Percentiles rank a stretch among this genome's conserved stretches.
These are phyloP conservation scores for Termitomyces heimii DNA, from an alignment of 768 basidiomycete species.

Conservation along the genomic window DNA sequence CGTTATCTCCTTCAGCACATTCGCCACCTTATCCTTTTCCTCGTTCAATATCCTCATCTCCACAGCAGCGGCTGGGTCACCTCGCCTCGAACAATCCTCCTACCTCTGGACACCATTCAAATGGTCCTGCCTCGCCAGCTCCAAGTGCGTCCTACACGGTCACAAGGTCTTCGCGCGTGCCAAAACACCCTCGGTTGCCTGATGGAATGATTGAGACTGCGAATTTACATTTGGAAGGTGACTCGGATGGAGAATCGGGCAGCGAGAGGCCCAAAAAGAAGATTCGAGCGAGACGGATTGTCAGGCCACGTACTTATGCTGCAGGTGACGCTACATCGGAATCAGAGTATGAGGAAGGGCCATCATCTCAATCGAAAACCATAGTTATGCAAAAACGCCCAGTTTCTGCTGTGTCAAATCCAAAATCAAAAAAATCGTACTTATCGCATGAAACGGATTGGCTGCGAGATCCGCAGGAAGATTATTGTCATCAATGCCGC, in stretches of 20 bases:
- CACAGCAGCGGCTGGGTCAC: neutral
- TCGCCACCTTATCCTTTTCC: neutral
- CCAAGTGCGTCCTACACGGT: neutral
- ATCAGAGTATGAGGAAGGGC: neutral
- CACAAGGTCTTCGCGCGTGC: neutral
- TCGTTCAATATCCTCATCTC: neutral
- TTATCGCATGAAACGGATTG: neutral
- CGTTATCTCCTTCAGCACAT: neutral
- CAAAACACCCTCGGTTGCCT: neutral
- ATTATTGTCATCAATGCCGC: constrained; percentile 21
- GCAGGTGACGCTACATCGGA: neutral
- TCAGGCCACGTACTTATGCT: neutral
- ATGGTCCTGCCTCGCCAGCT: neutral
- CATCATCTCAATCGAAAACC: neutral
- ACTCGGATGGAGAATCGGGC: constrained; percentile 1
- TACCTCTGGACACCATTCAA: neutral
- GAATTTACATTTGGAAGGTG: neutral
- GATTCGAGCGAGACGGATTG: neutral
- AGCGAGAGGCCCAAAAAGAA: neutral
- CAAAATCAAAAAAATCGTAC: neutral
- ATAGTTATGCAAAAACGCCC: neutral
- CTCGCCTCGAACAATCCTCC: neutral
- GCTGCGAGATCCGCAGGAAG: constrained; percentile 1
- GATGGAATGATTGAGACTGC: neutral
- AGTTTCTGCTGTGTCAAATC: neutral